Evolutionary conservation across 1,139 yeast species (phyloP), one percentile per base, ranked within the genome.

Genomic region (Hansenula lynferdii): DNA sequence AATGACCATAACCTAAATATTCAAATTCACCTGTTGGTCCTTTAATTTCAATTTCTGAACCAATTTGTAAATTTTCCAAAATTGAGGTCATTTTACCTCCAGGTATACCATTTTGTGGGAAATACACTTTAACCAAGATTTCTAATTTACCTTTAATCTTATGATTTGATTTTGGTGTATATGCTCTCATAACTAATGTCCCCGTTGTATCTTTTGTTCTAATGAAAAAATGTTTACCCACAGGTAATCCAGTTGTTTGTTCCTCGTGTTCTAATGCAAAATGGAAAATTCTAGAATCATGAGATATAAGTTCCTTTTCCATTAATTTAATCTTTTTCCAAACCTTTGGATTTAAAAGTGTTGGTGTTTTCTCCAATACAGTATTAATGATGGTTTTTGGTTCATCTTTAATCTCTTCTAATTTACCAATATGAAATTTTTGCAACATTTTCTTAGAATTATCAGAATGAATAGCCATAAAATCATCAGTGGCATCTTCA

Each of bases 11-110:
- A 61, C 67, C 43, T 67, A 72, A 35, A 69, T 75, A 75, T 42
- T 71, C 70, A 60, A 74, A 76, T 48, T 74, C 75, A 5, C 82
- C 82, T 51, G 73, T 69, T 34, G 83, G 83, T 11, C 83, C 83
- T 54, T 77, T 71, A 24, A 58, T 47, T 31, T 60, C 62, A n/a
- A 62, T 41, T n/a, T 18, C 12, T 11, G 51, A 50, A 1, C 65
- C 65, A 20, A 55, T 26, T 6, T 34, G 23, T 41, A 61, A 27
- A 4, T 38, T 26, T 28, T 60, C 63, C 21, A 60, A 36, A 1
- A 49, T 31, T 35, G 34, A 47, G 1, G 62, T 57, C 58, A 60
- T 48, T 24, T 42, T 42, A 11, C 64, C 64, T 18, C 64, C 64
- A 18, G 57, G 52, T 2, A 53, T 50, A 12, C 48, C 49, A 14